Percentiles rank a stretch among this genome's conserved stretches.
These are phyloP conservation scores for Plasmodium reichenowi DNA, from an alignment of 169 alveolate genomes.

Conservation along the genomic window DNA sequence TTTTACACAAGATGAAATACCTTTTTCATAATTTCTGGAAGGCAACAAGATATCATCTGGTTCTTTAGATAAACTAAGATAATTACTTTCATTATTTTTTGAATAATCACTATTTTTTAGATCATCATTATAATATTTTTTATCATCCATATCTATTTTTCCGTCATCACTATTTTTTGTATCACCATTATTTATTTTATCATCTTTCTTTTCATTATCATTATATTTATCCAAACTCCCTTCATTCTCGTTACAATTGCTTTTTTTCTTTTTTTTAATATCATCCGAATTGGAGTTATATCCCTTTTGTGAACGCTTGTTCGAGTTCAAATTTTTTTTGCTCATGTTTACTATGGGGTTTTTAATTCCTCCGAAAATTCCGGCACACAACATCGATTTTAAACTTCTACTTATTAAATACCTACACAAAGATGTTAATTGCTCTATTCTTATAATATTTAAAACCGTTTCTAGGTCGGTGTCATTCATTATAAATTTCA, in stretches of 20 bases:
- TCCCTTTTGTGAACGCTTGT: slow-evolving; percentile 41
- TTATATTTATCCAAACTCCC: background rate
- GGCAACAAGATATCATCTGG: background rate
- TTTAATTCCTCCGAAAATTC: slow-evolving; percentile 78
- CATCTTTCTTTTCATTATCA: background rate
- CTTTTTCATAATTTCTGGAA: slow-evolving; percentile 12
- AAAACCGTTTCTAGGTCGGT: slow-evolving; percentile 71
- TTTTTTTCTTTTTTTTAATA: slow-evolving; percentile 50
- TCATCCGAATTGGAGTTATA: slow-evolving; percentile 69
- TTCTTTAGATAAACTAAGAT: background rate
- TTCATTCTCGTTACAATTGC: slow-evolving; percentile 27
- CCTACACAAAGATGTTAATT: slow-evolving; percentile 77
- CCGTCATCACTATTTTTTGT: background rate
- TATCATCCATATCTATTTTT: background rate
- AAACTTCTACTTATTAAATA: slow-evolving; percentile 78
- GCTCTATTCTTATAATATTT: slow-evolving; percentile 80
- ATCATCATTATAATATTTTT: slow-evolving; percentile 6
- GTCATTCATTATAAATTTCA: slow-evolving; percentile 76
- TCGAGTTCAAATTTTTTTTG: slow-evolving; percentile 17
- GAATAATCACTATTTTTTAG: slow-evolving; percentile 8
- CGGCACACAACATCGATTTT: slow-evolving; percentile 82
- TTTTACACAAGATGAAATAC: slow-evolving; percentile 1
- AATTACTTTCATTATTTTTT: background rate
- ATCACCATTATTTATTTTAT: background rate
- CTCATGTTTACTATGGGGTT: slow-evolving; percentile 60